These are phyloP conservation scores for Zygoascus biomembranicola DNA, from an alignment of 805 yeast genomes.

Conservation along the genomic window DNA sequence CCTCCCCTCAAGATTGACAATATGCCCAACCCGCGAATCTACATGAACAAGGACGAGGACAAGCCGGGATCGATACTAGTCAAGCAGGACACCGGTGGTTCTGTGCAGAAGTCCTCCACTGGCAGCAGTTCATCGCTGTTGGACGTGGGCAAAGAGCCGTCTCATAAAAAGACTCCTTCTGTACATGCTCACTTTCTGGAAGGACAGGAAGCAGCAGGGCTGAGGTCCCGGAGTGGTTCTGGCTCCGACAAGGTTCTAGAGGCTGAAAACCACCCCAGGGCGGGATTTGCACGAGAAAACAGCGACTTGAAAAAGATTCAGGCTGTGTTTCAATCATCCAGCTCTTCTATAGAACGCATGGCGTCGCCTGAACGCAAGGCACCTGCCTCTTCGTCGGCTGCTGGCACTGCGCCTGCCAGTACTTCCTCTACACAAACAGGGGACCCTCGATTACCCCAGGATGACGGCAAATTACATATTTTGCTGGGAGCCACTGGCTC, in stretches of 20 bases:
- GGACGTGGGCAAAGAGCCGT: not conserved
- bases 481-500: conserved; percentile 85
- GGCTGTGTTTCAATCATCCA: conserved; percentile 9
- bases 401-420: conserved; percentile 3
- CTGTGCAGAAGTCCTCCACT: not conserved
- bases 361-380: not conserved
- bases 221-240: conserved; percentile 20
- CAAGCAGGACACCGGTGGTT: not conserved
- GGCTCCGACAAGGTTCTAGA: conserved; percentile 18
- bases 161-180: conserved; percentile 48
- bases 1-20: not conserved
- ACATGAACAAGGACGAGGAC: not conserved
- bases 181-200: conserved; percentile 75
- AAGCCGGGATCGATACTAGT: not conserved
- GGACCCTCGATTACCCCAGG: conserved; percentile 62
- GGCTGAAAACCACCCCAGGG: conserved; percentile 11
- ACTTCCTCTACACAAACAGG: conserved; percentile 39
- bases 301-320: not conserved
- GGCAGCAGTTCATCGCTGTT: conserved; percentile 1
- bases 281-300: not conserved
- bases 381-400: not conserved
- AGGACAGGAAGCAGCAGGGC: conserved; percentile 43
- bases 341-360: conserved; percentile 1
- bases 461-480: conserved; percentile 83
- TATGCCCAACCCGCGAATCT: conserved; percentile 1